Evolutionary conservation across 768 basidiomycete species (phyloP), one percentile per base, ranked within the genome.

Genomic region (Boletus huronensis): DNA sequence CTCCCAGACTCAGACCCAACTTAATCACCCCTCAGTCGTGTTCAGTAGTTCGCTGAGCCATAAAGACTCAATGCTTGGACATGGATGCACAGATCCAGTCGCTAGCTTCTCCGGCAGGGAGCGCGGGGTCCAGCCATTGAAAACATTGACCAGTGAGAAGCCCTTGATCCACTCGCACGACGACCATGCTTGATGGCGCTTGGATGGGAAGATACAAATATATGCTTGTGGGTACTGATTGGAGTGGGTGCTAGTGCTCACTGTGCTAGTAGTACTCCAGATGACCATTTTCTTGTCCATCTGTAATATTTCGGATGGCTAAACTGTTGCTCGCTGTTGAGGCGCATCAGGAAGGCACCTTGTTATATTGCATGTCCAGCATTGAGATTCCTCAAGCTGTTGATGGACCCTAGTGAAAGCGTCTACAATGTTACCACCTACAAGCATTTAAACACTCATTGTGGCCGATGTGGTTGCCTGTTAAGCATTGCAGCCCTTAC

Each of bases 41-140:
- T 65, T 64, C 45, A 23, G 25, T 6, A 32, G 34, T 13, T 19
- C n/a, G 13, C 7, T 23, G 34, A 39, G 11, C 21, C 52, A 26
- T 6, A 44, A 36, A 8, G 21, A 39, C 8, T 3, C 25, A 0
- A 5, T 23, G 13, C 3, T 7, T 10, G 19, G 21, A 2, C 5
- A 26, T 14, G 48, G 32, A 11, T 23, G 13, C 9, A 17, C 21
- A 10, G 32, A 38, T n/a, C 13, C 28, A 5, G 19, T 41, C 21
- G 8, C 11, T 2, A 5, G 32, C 2, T 29, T 10, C 7, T 3
- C 25, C 2, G 16, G 26, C 11, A 2, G 16, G 36, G 42, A 47
- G 1, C 38, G 19, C 21, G 28, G 26, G 25, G 7, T 17, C 16
- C 6, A 48, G 25, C n/a, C 34, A 5, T 36, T 14, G 6, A 13